Evolutionary conservation across 1,284 basidiomycete species (phyloP), one percentile per base, ranked within the genome.

Genomic region (Anthracocystis walkeri): DNA sequence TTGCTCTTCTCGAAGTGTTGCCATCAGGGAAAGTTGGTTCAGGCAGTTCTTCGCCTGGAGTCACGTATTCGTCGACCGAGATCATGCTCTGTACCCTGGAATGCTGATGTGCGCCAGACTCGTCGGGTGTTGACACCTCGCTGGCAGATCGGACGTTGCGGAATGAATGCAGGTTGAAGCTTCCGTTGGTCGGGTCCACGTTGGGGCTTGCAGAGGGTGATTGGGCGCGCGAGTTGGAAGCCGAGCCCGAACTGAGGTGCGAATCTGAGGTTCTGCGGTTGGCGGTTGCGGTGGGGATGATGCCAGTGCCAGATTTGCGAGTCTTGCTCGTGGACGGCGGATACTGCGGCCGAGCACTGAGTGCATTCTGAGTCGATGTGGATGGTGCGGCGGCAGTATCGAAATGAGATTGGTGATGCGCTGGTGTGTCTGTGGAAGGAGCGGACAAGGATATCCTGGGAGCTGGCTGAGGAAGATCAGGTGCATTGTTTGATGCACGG

Each of bases 101-200:
- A 31, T 77, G 62, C 5, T 41, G 20, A 29, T 50, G 62, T 20
- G 8, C 21, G 54, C 50, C 40, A 7, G 46, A 46, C 8, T 69
- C 66, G 27, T 72, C 64, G 45, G 56, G 31, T 21, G 41, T 35
- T 0, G 70, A 77, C 3, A 54, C 69, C 23, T 77, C 75, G 60
- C 70, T 77, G 25, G 46, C 33, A 11, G 70, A 73, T 20, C 75
- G 62, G 23, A 77, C 64, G 51, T 77, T 77, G 60, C 70, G 69
- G 58, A 77, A 77, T 0, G 75, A 73, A 50, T 73, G 75, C 18
- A 77, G 53, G 23, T 51, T 77, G 63, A 77, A 77, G 52, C 65
- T 73, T 21, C 60, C 58, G 40, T 49, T 61, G 33, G 38, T 14
- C 4, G 20, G 14, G 3, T 73, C 70, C 16, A 48, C 18, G 33